A percentile compares a stretch with the other conserved stretches of the same genome.
Conservation (phyloP, 176 grass and related monocot species). For the Oryza glumipatula region DNA sequence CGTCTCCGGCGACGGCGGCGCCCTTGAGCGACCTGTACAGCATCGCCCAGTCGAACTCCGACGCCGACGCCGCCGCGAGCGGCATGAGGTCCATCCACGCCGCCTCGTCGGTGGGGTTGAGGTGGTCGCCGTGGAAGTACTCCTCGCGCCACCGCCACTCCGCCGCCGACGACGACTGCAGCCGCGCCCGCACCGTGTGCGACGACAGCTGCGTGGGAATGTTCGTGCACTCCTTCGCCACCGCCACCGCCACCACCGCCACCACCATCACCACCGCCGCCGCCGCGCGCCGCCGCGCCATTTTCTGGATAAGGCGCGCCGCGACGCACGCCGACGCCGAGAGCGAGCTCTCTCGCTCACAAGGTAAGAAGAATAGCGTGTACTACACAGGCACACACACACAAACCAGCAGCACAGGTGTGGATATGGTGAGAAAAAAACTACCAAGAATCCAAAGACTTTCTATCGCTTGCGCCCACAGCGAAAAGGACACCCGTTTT, state of each 20-base stretch:
- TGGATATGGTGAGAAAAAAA: neutral
- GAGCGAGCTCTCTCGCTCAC: neutral
- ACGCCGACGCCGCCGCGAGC: neutral
- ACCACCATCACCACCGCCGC: neutral
- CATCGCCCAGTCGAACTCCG: constrained; percentile 70
- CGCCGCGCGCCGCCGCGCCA: neutral
- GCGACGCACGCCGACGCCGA: neutral
- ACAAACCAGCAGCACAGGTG: neutral
- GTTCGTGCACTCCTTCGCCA: constrained; percentile 74
- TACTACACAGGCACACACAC: neutral
- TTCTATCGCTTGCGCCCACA: constrained; percentile 15
- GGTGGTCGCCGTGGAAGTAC: constrained; percentile 49
- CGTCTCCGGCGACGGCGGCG: neutral
- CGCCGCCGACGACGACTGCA: constrained; percentile 31
- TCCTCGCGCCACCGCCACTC: constrained; percentile 47
- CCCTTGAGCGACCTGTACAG: constrained; percentile 62
- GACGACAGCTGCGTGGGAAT: constrained; percentile 62
- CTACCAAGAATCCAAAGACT: neutral
- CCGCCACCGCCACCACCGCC: neutral
- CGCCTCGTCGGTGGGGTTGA: constrained; percentile 65
- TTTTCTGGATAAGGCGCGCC: neutral
- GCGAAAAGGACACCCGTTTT: constrained; percentile 22
- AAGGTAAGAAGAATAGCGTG: too few relatives aligned
- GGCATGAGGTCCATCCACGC: constrained; percentile 78
- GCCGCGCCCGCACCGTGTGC: constrained; percentile 55